Percentiles rank a stretch among this genome's conserved stretches.
These are phyloP conservation scores for Pelargonium nanum DNA, from an alignment of 345 rosid genomes.

Conservation along the genomic window DNA sequence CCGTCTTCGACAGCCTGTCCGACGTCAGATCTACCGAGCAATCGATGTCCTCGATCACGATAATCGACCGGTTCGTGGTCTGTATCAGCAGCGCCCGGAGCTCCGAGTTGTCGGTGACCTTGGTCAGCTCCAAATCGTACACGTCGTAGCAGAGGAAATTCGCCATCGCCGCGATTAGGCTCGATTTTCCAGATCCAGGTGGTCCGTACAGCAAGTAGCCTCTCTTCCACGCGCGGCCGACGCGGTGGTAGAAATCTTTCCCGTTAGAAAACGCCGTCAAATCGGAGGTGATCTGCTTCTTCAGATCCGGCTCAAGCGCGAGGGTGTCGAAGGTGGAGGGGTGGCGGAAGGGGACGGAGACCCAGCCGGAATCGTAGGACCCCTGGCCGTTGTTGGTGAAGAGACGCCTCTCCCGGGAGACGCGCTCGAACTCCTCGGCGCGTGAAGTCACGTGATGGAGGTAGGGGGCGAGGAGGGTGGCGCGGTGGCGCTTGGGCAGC, in stretches of 20 bases:
- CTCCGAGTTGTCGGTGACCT: conserved; percentile 1
- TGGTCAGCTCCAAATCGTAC: conserved; percentile 15
- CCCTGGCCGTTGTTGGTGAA: conserved; percentile 37
- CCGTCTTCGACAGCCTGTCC: not conserved
- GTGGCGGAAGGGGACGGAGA: conserved; percentile 37
- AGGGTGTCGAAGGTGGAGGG: conserved; percentile 13
- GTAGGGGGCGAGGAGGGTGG: conserved; percentile 20
- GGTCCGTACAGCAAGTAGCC: conserved; percentile 15
- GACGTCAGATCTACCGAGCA: conserved; percentile 4
- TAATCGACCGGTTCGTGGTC: conserved; percentile 11
- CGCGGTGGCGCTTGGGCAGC: conserved; percentile 27
- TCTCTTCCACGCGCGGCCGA: conserved; percentile 17
- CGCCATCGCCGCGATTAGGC: conserved; percentile 18
- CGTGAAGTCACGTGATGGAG: conserved; percentile 24
- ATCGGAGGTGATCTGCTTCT: conserved; percentile 8
- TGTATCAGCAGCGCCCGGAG: conserved; percentile 8
- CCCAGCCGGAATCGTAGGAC: conserved; percentile 42
- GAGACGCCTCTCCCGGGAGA: conserved; percentile 31
- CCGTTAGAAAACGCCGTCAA: conserved; percentile 9
- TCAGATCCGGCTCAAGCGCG: conserved; percentile 13
- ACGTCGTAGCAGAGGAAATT: conserved; percentile 15
- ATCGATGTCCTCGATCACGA: conserved; percentile 21
- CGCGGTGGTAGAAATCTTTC: conserved; percentile 12
- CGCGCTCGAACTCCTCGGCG: conserved; percentile 36
- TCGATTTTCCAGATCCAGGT: conserved; percentile 17